Base-by-base conservation (phyloP, 805 yeast species). In the Kodamaea jinghongensis region DNA sequence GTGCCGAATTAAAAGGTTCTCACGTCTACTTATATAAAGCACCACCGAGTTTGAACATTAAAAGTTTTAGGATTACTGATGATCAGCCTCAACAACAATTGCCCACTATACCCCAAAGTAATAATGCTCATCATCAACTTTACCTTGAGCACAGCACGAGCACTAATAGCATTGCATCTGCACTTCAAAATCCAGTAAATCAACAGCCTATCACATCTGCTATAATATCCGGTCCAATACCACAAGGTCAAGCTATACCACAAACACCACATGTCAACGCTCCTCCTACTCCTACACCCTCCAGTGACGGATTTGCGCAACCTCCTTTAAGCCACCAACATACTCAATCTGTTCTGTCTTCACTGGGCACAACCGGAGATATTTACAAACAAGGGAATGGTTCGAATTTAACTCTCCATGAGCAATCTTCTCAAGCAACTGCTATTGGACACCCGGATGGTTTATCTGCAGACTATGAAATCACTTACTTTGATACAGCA, bases 1-100 rank as follows among this genome's bases (percentile, higher is more conserved):
- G 83, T 36, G 88, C 84, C 0, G 86, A 81, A 51, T 63, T 89
- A 42, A 77, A 73, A 50, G 96, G 96, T 13, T 77, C 89, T 2
- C 67, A 70, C 31, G 61, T 89, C 38, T 68, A 71, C 39, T 58
- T 89, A 12, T 85, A 76, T 65, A 83, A 78, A 56, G 72, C 79
- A 27, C 81, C 74, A 2, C 59, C 65, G 17, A 78, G 67, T 17
- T 41, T 78, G 17, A 72, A 71, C 43, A 57, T 62, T 31, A 61
- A 55, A 37, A 55, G 54, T 32, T 68, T 72, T 45, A 42, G 32
- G 13, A 31, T 38, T 9, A 16, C 23, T 12, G 37, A 54, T 3
- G 54, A 47, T 7, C 43, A 39, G 3, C 11, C 28, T 11, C 40
- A 35, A 20, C 43, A 42, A 8, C 31, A 22, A 16, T 17, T 31